These are phyloP conservation scores for Phyllosticta paracitricarpa DNA, from an alignment of 2,329 filamentous ascomycete genomes.

Conservation along the genomic window DNA sequence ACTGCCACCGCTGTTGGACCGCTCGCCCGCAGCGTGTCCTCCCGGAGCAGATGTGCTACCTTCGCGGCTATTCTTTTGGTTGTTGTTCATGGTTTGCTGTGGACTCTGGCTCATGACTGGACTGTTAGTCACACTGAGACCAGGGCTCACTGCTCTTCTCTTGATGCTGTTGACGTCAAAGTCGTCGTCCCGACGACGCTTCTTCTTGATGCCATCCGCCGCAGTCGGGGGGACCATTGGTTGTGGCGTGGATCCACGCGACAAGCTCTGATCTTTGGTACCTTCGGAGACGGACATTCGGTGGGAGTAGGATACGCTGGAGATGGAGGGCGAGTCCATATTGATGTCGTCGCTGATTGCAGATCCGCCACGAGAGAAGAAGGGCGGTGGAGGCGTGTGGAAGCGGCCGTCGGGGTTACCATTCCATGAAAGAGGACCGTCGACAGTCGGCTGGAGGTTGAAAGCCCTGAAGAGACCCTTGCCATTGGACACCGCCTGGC, in stretches of 20 bases:
- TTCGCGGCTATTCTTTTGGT: slow-evolving; percentile 52
- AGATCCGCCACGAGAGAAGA: slow-evolving; percentile 46
- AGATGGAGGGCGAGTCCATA: slow-evolving; percentile 54
- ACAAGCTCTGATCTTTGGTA: slow-evolving; percentile 4
- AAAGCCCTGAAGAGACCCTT: slow-evolving; percentile 54
- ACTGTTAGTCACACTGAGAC: slow-evolving; percentile 83
- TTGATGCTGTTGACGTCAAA: slow-evolving; percentile 85
- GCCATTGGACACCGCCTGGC: slow-evolving; percentile 21
- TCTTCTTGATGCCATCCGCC: slow-evolving; percentile 39
- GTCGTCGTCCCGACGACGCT: slow-evolving; percentile 83
- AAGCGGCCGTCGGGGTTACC: slow-evolving; percentile 64
- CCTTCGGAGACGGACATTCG: slow-evolving; percentile 16
- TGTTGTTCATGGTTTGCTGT: slow-evolving; percentile 61
- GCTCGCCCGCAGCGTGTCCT: slow-evolving; percentile 41
- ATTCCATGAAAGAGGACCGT: slow-evolving; percentile 67
- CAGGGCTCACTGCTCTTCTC: slow-evolving; percentile 79
- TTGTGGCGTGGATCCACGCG: slow-evolving; percentile 28
- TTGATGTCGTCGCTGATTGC: slow-evolving; percentile 56
- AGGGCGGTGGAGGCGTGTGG: slow-evolving; percentile 51
- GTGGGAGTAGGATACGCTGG: slow-evolving; percentile 11
- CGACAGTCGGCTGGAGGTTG: slow-evolving; percentile 61
- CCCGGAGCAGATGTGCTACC: slow-evolving; percentile 36
- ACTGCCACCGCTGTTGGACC: slow-evolving; percentile 39
- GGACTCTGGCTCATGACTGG: slow-evolving; percentile 76
- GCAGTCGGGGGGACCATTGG: slow-evolving; percentile 27